Percentiles rank a stretch among this genome's conserved stretches.
These are phyloP conservation scores for Celoporthe dispersa DNA, from an alignment of 2,329 filamentous ascomycete genomes.

Conservation along the genomic window DNA sequence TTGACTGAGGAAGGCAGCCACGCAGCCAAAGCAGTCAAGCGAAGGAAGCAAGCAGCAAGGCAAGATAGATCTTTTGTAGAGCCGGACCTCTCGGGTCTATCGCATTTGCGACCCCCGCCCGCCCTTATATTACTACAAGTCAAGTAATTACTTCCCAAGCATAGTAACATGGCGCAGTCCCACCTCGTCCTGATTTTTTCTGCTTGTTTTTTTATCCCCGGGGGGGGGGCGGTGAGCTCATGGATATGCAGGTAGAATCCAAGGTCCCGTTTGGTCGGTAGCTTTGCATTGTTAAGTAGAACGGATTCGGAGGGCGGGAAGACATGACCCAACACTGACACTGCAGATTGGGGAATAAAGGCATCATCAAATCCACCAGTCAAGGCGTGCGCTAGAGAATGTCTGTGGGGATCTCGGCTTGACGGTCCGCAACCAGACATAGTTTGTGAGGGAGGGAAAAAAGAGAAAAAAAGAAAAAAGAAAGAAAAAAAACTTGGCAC, in stretches of 20 bases:
- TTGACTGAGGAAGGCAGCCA: not conserved
- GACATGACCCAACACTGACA: not conserved
- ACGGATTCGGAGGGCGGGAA: slow-evolving; percentile 18
- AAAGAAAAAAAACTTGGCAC: not conserved
- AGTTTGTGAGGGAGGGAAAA: too few relatives aligned
- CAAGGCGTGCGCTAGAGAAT: slow-evolving; percentile 1
- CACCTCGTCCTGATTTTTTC: not conserved
- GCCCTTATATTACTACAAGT: not conserved
- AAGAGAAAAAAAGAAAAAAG: not conserved
- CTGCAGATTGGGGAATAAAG: not conserved
- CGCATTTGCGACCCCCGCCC: not conserved
- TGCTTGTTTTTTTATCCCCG: too few relatives aligned
- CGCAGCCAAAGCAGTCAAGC: too few relatives aligned
- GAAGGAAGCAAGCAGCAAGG: not conserved
- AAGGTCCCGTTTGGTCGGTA: not conserved
- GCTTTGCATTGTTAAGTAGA: too few relatives aligned
- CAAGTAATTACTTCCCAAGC: not conserved
- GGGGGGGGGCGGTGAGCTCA: not conserved
- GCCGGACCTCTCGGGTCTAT: not conserved
- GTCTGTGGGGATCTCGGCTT: not conserved
- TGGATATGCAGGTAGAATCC: not conserved
- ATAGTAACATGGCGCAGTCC: not conserved
- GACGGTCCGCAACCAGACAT: slow-evolving; percentile 8
- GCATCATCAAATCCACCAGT: slow-evolving; percentile 3
- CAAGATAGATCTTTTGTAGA: not conserved